Evolutionary conservation across 306 rosid genomes (phyloP).

Genomic region (Sophora flavescens): DNA sequence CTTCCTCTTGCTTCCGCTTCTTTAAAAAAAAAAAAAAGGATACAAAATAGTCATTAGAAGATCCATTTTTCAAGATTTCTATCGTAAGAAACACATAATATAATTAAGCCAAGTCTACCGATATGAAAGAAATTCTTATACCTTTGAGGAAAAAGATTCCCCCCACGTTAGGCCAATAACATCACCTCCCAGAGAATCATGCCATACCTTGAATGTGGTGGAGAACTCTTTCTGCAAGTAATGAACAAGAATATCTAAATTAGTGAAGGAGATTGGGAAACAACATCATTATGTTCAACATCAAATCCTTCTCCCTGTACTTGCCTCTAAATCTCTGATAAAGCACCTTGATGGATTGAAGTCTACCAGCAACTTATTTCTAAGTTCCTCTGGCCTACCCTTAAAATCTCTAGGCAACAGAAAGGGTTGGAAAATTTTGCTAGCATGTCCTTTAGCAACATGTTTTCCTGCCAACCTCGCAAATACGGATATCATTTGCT

Average conservation of each 20-base stretch:
- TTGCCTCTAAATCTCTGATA: constrained; percentile 81
- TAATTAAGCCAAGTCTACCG: neutral
- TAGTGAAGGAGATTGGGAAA: constrained; percentile 25
- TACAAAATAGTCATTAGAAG: constrained; percentile 22
- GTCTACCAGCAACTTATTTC: constrained; percentile 76
- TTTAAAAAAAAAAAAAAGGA: constrained; percentile 24
- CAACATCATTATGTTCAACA: constrained; percentile 11
- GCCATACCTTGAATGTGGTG: constrained; percentile 77
- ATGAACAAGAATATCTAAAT: constrained; percentile 32
- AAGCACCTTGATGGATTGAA: constrained; percentile 84
- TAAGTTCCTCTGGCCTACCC: constrained; percentile 65
- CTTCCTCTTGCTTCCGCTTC: constrained; percentile 82
- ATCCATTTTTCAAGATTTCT: constrained; percentile 19
- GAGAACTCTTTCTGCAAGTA: constrained; percentile 70
- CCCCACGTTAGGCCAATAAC: constrained; percentile 93
- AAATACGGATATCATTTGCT: constrained; percentile 31
- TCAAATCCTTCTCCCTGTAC: constrained; percentile 40
- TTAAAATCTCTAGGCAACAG: constrained; percentile 72
- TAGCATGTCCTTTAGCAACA: constrained; percentile 71
- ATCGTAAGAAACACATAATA: constrained; percentile 13
- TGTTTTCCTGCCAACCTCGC: constrained; percentile 63
- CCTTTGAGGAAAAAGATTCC: constrained; percentile 68
- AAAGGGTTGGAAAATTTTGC: constrained; percentile 76
- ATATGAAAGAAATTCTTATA: constrained; percentile 37
- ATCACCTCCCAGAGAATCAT: constrained; percentile 95